Evolutionary conservation across 306 rosid species (phyloP).

Genomic region (Vicia sativa): DNA sequence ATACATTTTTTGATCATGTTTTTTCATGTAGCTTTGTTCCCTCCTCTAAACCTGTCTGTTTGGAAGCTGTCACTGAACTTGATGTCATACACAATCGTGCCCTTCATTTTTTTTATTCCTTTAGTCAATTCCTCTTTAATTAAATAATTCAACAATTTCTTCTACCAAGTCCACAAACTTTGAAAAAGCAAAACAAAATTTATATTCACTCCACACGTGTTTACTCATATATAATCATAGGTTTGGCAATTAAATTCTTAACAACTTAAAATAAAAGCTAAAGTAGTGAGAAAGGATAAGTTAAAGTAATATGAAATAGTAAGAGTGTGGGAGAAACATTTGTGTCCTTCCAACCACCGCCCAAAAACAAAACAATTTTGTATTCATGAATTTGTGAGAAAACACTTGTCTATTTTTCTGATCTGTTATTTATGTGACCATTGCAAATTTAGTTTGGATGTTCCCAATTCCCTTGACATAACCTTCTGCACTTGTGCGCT

Average conservation of each 20-base stretch:
- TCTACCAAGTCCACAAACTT: conserved; percentile 35
- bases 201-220: conserved; percentile 59
- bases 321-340: conserved; percentile 57
- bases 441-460: conserved; percentile 49
- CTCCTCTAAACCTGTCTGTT: conserved; percentile 67
- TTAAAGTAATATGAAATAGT: conserved; percentile 47
- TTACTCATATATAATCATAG: conserved; percentile 37
- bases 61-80: conserved; percentile 74
- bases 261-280: neutral
- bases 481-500: conserved; percentile 21
- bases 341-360: conserved; percentile 69
- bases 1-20: conserved; percentile 28
- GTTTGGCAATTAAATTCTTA: conserved; percentile 26
- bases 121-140: conserved; percentile 38
- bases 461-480: conserved; percentile 63
- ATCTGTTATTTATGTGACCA: conserved; percentile 38
- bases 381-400: neutral
- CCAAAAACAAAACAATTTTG: conserved; percentile 40
- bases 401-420: conserved; percentile 37
- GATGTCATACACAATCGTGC: conserved; percentile 68
- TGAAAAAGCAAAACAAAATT: conserved; percentile 46
- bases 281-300: conserved; percentile 18
- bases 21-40: conserved; percentile 45
- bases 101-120: conserved; percentile 48
- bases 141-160: neutral